Base-by-base conservation (phyloP, 192 early-diverging fungal species). In the Gamsiella multidivaricata region DNA sequence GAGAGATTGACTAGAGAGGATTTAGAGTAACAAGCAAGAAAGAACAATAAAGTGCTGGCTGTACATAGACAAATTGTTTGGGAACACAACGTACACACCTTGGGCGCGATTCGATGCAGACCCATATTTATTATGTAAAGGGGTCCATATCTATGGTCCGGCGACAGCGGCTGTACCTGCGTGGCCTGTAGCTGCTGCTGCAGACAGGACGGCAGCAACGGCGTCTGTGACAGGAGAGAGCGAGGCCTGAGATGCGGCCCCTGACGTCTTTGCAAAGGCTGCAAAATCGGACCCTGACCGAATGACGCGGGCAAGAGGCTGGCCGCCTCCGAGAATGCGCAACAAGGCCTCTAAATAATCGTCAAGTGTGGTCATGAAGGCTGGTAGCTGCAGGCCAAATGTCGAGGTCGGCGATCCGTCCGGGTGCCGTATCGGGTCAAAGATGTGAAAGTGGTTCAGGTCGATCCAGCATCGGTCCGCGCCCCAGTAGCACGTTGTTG, bases 401-500 rank as follows among this genome's bases (percentile, higher is more conserved):
- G 73, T 76, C 1, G 73, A 76, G 18, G 29, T 76, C 0, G 64
- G 65, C 0, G 73, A 61, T 22, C 70, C 70, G 43, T 73, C 70
- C 43, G 42, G 46, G 45, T 73, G 61, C 31, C 70, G 33, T 53
- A 76, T 63, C 3, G 73, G 64, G 36, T 57, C 65, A 34, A 76
- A 76, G 17, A 76, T 47, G 20, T 62, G 49, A 17, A 68, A 68
- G 15, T 78, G 47, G 58, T 87, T 86, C 37, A 85, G 58, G 45
- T 84, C 81, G 22, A 88, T 32, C 87, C 87, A 88, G 65, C 87
- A 88, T 50, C 87, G 82, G 32, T 84, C 87, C 31, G 84, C 81
- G 34, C 87, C 87, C 87, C 87, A 88, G 57, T 87, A 88, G 55
- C 87, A 88, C 8, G 87, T 88, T 12, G 85, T 84, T 0, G 82